Evolutionary conservation across 2,329 filamentous ascomycete genomes (phyloP).

Genomic region (Alternaria atra): DNA sequence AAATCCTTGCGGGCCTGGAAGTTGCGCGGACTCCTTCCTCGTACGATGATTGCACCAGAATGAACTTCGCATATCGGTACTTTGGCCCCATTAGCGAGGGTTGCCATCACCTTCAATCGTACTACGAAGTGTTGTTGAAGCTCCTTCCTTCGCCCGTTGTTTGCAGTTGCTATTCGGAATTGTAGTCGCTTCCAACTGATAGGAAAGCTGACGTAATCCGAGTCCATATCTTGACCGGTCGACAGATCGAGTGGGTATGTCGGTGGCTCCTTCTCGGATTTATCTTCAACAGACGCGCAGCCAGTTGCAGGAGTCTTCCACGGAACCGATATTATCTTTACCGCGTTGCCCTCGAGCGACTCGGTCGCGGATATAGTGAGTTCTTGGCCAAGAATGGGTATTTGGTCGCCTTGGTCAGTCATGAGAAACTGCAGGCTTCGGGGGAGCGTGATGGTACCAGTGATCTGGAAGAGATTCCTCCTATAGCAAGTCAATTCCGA

Average conservation of each 20-base stretch:
- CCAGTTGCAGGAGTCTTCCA: slow-evolving; percentile 95
- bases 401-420: slow-evolving; percentile 83
- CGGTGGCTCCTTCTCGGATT: slow-evolving; percentile 84
- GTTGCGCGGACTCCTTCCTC: slow-evolving; percentile 90
- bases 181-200: slow-evolving; percentile 94
- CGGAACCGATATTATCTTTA: slow-evolving; percentile 94
- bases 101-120: slow-evolving; percentile 84
- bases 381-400: slow-evolving; percentile 83
- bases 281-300: slow-evolving; percentile 71
- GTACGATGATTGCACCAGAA: slow-evolving; percentile 91
- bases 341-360: slow-evolving; percentile 89
- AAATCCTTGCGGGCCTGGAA: slow-evolving; percentile 95
- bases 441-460: slow-evolving; percentile 84
- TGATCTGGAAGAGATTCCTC: slow-evolving; percentile 94
- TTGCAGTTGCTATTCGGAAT: slow-evolving; percentile 93
- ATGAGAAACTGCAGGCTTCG: slow-evolving; percentile 80
- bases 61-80: slow-evolving; percentile 82
- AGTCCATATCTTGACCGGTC: slow-evolving; percentile 74
- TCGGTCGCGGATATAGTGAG: slow-evolving; percentile 91
- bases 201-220: slow-evolving; percentile 88
- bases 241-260: slow-evolving; percentile 77
- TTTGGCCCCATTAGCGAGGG: slow-evolving; percentile 83
- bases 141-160: slow-evolving; percentile 93
- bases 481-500: slow-evolving; percentile 95
- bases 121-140: slow-evolving; percentile 96